Percentiles rank a stretch among this genome's conserved stretches.
These are phyloP conservation scores for Podospora pseudocomata DNA, from an alignment of 495 filamentous ascomycete genomes.

Conservation along the genomic window DNA sequence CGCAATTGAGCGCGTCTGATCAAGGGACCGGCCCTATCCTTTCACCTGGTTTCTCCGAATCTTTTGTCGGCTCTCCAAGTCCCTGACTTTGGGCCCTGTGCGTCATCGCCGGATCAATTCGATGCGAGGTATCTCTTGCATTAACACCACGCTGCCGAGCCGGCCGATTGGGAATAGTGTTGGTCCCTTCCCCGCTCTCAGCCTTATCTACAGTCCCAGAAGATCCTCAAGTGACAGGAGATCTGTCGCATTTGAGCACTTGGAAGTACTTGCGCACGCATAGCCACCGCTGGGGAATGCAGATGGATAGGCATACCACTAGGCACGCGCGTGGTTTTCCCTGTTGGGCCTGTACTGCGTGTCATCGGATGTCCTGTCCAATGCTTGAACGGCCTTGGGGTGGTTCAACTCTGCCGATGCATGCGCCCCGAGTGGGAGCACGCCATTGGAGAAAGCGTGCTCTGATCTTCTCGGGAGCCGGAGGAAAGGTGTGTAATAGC, in stretches of 20 bases:
- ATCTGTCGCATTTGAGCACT: conserved; percentile 29
- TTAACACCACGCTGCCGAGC: neutral
- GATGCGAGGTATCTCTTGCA: neutral
- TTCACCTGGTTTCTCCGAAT: neutral
- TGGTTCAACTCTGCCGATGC: conserved; percentile 18
- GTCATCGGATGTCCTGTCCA: conserved; percentile 25
- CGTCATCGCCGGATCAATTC: conserved; percentile 1
- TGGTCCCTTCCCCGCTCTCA: conserved; percentile 15
- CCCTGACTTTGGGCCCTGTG: neutral
- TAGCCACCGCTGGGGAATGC: conserved; percentile 9
- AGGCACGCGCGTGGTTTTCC: conserved; percentile 16
- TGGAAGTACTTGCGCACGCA: conserved; percentile 15
- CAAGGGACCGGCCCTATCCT: neutral
- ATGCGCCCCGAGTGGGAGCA: conserved; percentile 13
- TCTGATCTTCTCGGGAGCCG: conserved; percentile 13
- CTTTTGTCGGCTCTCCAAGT: neutral
- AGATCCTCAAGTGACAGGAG: neutral
- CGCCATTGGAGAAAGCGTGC: conserved; percentile 30
- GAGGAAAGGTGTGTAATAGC: conserved; percentile 17
- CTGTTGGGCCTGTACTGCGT: conserved; percentile 22
- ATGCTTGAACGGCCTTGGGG: conserved; percentile 13
- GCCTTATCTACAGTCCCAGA: conserved; percentile 18
- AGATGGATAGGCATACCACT: conserved; percentile 15
- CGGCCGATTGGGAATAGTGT: conserved; percentile 7
- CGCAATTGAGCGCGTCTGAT: conserved; percentile 14